Percentiles rank a stretch among this genome's conserved stretches.
phyloP scores from a whole-genome alignment of 306 rosid genomes.

The Pyrus communis region DNA sequence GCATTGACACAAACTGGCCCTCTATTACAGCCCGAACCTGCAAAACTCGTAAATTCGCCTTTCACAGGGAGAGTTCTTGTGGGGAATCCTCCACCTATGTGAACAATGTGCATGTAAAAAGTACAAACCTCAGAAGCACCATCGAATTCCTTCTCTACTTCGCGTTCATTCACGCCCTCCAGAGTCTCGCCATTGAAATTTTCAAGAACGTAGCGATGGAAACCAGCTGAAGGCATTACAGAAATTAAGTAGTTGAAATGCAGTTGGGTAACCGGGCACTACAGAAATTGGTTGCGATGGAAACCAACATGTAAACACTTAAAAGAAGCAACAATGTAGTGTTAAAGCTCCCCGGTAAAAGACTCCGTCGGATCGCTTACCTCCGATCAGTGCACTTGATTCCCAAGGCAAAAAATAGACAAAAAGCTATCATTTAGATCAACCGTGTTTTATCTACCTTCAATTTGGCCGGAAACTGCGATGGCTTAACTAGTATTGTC shows the following conservation, averaged over 20 bases:
- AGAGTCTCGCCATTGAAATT: slow-evolving; percentile 44
- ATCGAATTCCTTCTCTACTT: slow-evolving; percentile 72
- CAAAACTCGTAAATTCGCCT: slow-evolving; percentile 1
- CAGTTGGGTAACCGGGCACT: not conserved
- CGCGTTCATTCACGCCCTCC: slow-evolving; percentile 43
- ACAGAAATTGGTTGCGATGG: not conserved
- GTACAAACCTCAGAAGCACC: slow-evolving; percentile 81
- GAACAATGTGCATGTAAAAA: not conserved
- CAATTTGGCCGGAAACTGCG: not conserved
- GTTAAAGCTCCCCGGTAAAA: not conserved
- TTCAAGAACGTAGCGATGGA: slow-evolving; percentile 67
- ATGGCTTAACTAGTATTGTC: not conserved
- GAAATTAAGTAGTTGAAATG: not conserved
- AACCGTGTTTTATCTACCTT: not conserved
- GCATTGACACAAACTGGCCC: slow-evolving; percentile 88
- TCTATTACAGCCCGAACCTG: slow-evolving; percentile 83
- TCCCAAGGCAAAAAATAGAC: not conserved
- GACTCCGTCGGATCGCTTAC: not conserved
- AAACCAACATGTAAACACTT: not conserved
- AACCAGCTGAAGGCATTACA: slow-evolving; percentile 50
- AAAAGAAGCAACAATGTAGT: not conserved
- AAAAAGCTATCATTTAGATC: not conserved
- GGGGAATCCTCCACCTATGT: slow-evolving; percentile 7
- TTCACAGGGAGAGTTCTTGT: not conserved
- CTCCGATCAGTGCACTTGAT: not conserved